Evolutionary conservation across 805 yeast species (phyloP).

Genomic region (Hyphopichia homilentoma): DNA sequence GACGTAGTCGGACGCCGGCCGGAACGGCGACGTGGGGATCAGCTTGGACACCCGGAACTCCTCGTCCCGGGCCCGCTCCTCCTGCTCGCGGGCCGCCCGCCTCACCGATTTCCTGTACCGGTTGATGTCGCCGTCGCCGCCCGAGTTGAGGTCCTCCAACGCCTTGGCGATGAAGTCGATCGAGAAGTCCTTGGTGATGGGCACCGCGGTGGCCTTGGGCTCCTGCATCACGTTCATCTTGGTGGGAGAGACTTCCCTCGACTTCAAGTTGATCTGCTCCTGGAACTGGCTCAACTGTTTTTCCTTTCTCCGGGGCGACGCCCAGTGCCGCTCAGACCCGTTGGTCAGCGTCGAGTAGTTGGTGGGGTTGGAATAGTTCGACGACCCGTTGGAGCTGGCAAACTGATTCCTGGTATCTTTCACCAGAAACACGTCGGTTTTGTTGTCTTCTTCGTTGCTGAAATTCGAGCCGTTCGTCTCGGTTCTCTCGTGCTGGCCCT

Average conservation of each 20-base stretch:
- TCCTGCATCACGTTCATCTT: constrained; percentile 3
- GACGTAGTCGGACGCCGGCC: constrained; percentile 26
- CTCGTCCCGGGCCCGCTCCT: constrained; percentile 8
- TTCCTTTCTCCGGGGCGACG: constrained; percentile 38
- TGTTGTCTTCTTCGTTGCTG: constrained; percentile 10
- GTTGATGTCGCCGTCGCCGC: constrained; percentile 42
- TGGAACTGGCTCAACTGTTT: constrained; percentile 32
- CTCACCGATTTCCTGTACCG: constrained; percentile 39
- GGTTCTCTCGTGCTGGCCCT: background rate
- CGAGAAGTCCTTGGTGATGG: constrained; percentile 40
- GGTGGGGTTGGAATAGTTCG: constrained; percentile 38
- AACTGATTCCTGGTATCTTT: constrained; percentile 6
- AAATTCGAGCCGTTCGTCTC: constrained; percentile 9
- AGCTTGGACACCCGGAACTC: background rate
- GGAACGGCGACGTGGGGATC: constrained; percentile 1
- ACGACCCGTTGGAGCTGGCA: constrained; percentile 14
- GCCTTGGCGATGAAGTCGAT: constrained; percentile 45
- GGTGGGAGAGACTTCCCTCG: constrained; percentile 23
- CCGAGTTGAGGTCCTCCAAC: constrained; percentile 40
- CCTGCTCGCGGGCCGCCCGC: constrained; percentile 11
- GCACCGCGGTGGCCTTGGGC: constrained; percentile 17
- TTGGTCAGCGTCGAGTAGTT: constrained; percentile 21
- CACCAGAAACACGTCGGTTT: constrained; percentile 15
- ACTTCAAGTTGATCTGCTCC: constrained; percentile 33
- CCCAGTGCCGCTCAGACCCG: constrained; percentile 35